phyloP scores from a whole-genome alignment of 306 rosid species.

The Erythrophleum fordii region DNA sequence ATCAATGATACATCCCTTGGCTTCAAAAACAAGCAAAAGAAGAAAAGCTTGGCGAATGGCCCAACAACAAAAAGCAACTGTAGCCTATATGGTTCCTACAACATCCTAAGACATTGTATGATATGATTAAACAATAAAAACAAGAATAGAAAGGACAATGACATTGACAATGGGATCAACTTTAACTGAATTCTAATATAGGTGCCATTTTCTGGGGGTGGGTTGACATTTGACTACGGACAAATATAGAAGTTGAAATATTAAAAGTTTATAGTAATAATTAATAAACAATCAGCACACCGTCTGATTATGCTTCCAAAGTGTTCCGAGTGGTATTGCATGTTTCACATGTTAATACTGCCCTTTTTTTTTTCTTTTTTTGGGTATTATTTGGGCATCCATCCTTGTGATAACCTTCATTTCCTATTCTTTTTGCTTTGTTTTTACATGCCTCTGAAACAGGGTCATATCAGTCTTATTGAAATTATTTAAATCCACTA shows the following conservation, averaged over 20 bases:
- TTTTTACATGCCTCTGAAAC: neutral
- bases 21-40: neutral
- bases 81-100: neutral
- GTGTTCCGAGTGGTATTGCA: neutral
- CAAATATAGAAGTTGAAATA: neutral
- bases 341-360: neutral
- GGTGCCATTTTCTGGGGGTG: neutral
- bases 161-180: neutral
- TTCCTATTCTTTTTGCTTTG: neutral
- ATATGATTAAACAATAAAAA: slow-evolving; percentile 8
- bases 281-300: neutral
- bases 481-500: neutral
- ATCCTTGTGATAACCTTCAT: neutral
- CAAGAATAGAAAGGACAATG: neutral
- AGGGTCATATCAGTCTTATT: neutral
- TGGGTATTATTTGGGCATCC: neutral
- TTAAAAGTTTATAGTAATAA: neutral
- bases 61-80: neutral
- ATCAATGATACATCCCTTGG: neutral
- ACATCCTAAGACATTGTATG: neutral
- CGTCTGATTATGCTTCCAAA: neutral
- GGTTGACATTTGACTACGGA: neutral
- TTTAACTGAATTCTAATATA: neutral
- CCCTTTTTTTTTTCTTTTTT: neutral
- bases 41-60: slow-evolving; percentile 5